Evolutionary conservation across 768 basidiomycete genomes (phyloP).

Genomic region (Mycena leptocephala): DNA sequence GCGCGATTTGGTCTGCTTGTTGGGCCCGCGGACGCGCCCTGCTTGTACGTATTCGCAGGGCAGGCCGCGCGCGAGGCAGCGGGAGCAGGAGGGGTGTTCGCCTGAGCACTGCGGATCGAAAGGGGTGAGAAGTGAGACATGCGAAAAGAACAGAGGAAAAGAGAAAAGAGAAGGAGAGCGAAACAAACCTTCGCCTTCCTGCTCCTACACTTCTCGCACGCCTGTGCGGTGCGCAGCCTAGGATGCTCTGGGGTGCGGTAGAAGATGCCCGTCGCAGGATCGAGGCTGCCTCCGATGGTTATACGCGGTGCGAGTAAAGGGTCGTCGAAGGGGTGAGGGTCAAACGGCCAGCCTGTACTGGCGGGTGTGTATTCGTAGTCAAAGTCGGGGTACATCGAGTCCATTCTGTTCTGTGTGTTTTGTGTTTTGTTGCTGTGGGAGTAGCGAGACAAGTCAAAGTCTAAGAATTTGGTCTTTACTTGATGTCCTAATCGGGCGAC

Average conservation of each 20-base stretch:
- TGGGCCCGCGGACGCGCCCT: slow-evolving; percentile 74
- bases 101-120: slow-evolving; percentile 76
- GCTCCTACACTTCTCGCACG: slow-evolving; percentile 82
- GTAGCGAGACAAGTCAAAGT: background rate
- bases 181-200: slow-evolving; percentile 79
- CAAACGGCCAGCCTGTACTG: background rate
- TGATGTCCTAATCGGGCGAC: background rate
- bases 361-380: background rate
- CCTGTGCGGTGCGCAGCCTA: slow-evolving; percentile 79
- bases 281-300: slow-evolving; percentile 72
- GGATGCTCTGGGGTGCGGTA: slow-evolving; percentile 77
- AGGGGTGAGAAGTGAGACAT: background rate
- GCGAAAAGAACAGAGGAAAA: too few species aligned
- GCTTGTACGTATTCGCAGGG: slow-evolving; percentile 80
- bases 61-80: slow-evolving; percentile 73
- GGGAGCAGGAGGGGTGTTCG: slow-evolving; percentile 78
- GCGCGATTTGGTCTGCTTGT: slow-evolving; percentile 65
- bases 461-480: background rate
- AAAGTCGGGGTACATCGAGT: background rate
- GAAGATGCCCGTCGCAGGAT: slow-evolving; percentile 77
- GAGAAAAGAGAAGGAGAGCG: background rate
- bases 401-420: background rate
- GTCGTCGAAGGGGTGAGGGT: background rate
- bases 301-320: slow-evolving; percentile 33
- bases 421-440: background rate